Evolutionary conservation across 805 yeast genomes (phyloP), one percentile per base, ranked within the genome.

Genomic region (Starmera pachycereana): DNA sequence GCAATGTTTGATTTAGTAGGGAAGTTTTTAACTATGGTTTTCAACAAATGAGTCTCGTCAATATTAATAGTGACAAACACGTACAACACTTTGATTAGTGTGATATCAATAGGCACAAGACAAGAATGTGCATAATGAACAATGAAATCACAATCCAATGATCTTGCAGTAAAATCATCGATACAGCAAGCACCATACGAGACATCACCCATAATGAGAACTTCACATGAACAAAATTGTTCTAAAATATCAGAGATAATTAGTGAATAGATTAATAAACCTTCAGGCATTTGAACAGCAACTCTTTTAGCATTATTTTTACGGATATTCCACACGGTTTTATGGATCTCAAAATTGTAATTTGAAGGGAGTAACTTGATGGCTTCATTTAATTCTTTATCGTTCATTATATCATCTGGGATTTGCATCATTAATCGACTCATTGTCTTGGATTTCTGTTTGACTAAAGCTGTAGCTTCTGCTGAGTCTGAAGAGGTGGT

Each of bases 171-270:
- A 56, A 71, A 92, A 56, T 92, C 98, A 58, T 92, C 98, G 36
- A 92, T 88, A 62, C 98, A 92, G 58, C 98, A 92, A 0, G 98
- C 98, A 34, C 98, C 98, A 54, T 92, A 92, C 0, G 97, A 86
- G 0, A 92, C 98, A 59, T 92, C 98, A 2, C 98, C 98, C 98
- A 92, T 92, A 3, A 90, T 92, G 1, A 92, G 68, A 0, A 89
- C 84, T 54, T 89, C 96, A 39, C 82, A 87, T 3, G 65, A 61
- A 57, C 97, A 89, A 51, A 92, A 90, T 59, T 89, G 96, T 54
- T 87, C 95, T 30, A 92, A 57, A 19, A 92, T 90, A 61, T 92
- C 98, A 4, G 95, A 73, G n/a, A 92, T 76, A 32, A 92, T 73
- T 44, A 95, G 69, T 0, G 97, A 80, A 56, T 89, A 92, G 1